Evolutionary conservation across 768 basidiomycete species (phyloP).

Genomic region (Clitopilus hobsonii): DNA sequence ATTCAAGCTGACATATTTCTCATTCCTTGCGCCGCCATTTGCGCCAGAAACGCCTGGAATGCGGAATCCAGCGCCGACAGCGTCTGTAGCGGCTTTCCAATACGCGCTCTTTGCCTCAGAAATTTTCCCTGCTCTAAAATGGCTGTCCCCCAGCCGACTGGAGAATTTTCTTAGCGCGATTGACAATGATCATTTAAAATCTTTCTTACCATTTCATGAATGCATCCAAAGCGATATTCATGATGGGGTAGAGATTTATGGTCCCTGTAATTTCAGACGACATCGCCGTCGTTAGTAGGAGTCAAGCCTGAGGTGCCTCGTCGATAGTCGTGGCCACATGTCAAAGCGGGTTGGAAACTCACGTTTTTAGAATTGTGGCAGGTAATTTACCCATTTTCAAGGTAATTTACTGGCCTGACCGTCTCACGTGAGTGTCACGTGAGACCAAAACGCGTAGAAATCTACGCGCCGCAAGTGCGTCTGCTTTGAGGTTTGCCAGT

Average conservation of each 20-base stretch:
- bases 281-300: no score
- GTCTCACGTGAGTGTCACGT: not conserved
- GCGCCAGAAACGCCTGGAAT: constrained; percentile 10
- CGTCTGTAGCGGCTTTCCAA: constrained; percentile 7
- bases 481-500: no score
- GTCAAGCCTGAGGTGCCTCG: no score
- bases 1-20: constrained; percentile 4
- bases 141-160: constrained; percentile 7
- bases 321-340: no score
- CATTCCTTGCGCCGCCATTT: constrained; percentile 6
- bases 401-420: not conserved
- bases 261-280: not conserved
- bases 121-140: constrained; percentile 7
- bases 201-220: not conserved
- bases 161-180: not conserved
- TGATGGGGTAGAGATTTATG: not conserved
- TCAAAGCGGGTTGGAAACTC: no score
- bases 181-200: not conserved
- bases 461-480: no score
- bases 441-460: no score
- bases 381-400: no score
- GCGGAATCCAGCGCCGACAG: constrained; percentile 8
- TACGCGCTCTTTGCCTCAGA: constrained; percentile 7
- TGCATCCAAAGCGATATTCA: not conserved
- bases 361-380: no score